Percentiles rank a stretch among this genome's conserved stretches.
Evolutionary conservation across 2,329 filamentous ascomycete genomes (phyloP).

Genomic region (Ascochyta clinopodiicola): DNA sequence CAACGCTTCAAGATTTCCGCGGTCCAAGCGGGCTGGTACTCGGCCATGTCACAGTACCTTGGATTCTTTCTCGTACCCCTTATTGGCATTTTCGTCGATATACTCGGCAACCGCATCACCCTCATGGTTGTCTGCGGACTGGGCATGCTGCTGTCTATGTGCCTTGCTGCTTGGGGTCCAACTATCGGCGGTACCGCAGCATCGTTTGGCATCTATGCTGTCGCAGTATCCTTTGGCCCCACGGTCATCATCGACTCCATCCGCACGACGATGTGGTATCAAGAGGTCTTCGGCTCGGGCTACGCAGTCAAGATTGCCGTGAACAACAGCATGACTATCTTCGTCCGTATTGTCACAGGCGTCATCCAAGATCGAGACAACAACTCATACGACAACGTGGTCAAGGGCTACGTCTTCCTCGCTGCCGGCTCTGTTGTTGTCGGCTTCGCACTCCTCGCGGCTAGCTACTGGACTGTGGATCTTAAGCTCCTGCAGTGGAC

Average conservation of each 20-base stretch:
- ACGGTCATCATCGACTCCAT: conserved; percentile 67
- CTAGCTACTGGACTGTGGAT: conserved; percentile 51
- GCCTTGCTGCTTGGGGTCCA: conserved; percentile 60
- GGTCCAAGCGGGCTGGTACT: conserved; percentile 67
- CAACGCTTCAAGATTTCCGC: conserved; percentile 63
- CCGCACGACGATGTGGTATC: conserved; percentile 65
- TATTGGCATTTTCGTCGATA: conserved; percentile 63
- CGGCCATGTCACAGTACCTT: conserved; percentile 62
- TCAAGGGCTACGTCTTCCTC: conserved; percentile 63
- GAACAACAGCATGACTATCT: conserved; percentile 69
- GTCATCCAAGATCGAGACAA: conserved; percentile 65
- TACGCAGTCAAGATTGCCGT: conserved; percentile 67
- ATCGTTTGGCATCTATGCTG: conserved; percentile 65
- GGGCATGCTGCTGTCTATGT: conserved; percentile 62
- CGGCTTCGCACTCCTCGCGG: conserved; percentile 48
- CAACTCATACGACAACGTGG: conserved; percentile 63
- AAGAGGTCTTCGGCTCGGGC: conserved; percentile 65
- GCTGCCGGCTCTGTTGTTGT: conserved; percentile 59
- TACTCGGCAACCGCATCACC: conserved; percentile 61
- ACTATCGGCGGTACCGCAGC: conserved; percentile 62
- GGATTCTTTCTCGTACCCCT: conserved; percentile 65
- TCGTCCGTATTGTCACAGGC: conserved; percentile 64
- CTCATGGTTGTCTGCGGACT: conserved; percentile 55
- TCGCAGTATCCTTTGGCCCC: conserved; percentile 63
- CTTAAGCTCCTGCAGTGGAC: conserved; percentile 64